These are phyloP conservation scores for Triticum monococcum DNA, from an alignment of 176 grass and related monocot species.

Conservation along the genomic window DNA sequence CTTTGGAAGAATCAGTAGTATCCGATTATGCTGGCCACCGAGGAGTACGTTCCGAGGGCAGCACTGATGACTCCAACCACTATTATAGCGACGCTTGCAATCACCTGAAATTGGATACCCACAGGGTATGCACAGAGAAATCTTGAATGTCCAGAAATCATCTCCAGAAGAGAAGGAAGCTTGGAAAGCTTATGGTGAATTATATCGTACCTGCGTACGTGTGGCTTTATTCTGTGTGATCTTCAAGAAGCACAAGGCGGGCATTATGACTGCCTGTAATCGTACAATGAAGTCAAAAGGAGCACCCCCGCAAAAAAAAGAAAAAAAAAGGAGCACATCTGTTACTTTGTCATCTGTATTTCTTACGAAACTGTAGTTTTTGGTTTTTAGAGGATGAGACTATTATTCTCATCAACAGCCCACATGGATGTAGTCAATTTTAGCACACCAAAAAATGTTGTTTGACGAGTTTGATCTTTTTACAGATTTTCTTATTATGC, in stretches of 20 bases:
- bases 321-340: not conserved
- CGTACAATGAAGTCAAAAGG: not conserved
- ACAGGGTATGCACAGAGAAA: not conserved
- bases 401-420: not conserved
- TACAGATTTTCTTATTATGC: too few relatives aligned
- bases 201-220: conserved; percentile 50
- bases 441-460: not conserved
- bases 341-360: too few relatives aligned
- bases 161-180: not conserved
- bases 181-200: not conserved
- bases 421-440: not conserved
- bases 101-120: conserved; percentile 54
- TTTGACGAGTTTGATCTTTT: not conserved
- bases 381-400: not conserved
- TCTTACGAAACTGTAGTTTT: too few relatives aligned
- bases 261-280: conserved; percentile 85
- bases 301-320: not conserved
- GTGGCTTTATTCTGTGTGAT: conserved; percentile 78
- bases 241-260: conserved; percentile 86
- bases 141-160: not conserved
- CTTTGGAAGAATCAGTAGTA: conserved; percentile 34
- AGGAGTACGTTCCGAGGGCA: conserved; percentile 69
- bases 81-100: conserved; percentile 46
- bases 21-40: conserved; percentile 44
- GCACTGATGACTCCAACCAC: conserved; percentile 50